These are phyloP conservation scores for Moesziomyces globuligerus DNA, from an alignment of 1,284 basidiomycete species.

Conservation along the genomic window DNA sequence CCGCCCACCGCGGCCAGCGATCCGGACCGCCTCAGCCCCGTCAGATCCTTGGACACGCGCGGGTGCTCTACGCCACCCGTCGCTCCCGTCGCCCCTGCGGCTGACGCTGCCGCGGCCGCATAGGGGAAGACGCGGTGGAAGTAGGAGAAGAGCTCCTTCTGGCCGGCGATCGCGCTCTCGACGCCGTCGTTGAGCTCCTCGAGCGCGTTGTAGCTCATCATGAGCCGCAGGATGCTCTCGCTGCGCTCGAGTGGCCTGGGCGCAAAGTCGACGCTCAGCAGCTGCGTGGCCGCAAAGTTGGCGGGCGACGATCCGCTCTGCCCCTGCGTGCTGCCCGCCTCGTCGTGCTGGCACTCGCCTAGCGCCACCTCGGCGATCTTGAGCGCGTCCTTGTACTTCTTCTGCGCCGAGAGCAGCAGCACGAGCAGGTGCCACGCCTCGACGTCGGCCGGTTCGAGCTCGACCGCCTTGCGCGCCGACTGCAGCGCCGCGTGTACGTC, in stretches of 20 bases:
- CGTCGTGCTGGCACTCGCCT: slow-evolving; percentile 59
- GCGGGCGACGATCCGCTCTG: slow-evolving; percentile 58
- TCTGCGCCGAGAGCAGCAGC: slow-evolving; percentile 80
- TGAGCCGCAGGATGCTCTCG: slow-evolving; percentile 82
- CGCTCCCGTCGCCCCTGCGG: slow-evolving; percentile 9
- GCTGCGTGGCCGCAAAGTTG: slow-evolving; percentile 57
- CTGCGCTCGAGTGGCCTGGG: slow-evolving; percentile 76
- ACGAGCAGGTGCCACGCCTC: slow-evolving; percentile 92
- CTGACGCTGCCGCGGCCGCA: slow-evolving; percentile 25
- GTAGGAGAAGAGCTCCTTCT: slow-evolving; percentile 88
- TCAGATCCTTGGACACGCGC: slow-evolving; percentile 18
- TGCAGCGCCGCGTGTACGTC: slow-evolving; percentile 77
- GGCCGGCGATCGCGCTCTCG: slow-evolving; percentile 82
- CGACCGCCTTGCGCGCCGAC: slow-evolving; percentile 78
- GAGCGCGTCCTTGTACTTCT: slow-evolving; percentile 82
- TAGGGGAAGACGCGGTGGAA: slow-evolving; percentile 68
- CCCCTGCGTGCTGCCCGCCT: slow-evolving; percentile 67
- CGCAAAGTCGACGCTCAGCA: slow-evolving; percentile 71
- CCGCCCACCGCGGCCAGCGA: slow-evolving; percentile 26
- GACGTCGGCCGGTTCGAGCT: slow-evolving; percentile 77
- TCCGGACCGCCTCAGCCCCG: slow-evolving; percentile 29
- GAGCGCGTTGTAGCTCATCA: slow-evolving; percentile 86
- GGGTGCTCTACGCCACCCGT: slow-evolving; percentile 5
- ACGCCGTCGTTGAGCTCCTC: slow-evolving; percentile 86
- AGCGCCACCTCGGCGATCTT: slow-evolving; percentile 78